These are phyloP conservation scores for Vitellaria paradoxa DNA, from an alignment of 179 eudicot species.

Conservation along the genomic window DNA sequence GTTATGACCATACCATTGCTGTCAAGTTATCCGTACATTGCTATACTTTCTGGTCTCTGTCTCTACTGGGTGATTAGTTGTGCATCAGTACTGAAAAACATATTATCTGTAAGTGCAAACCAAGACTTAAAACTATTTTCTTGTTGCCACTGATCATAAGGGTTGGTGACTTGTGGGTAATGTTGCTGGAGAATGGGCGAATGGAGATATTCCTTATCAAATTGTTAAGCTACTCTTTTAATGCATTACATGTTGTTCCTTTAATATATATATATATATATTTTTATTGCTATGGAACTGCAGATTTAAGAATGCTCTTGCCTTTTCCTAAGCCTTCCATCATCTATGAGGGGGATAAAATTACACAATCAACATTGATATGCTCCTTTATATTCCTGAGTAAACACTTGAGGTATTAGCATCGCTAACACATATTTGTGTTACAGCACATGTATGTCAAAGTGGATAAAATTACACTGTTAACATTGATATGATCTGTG, in stretches of 20 bases:
- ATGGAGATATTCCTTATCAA: neutral
- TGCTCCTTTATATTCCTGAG: neutral
- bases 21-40: conserved; percentile 52
- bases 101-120: conserved; percentile 48
- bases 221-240: neutral
- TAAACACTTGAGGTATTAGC: neutral
- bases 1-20: conserved; percentile 46
- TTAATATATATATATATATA: neutral
- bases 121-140: conserved; percentile 1
- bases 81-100: conserved; percentile 52
- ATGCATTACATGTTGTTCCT: neutral
- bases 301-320: neutral
- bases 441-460: too few species aligned
- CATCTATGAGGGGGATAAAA: neutral
- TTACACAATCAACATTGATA: neutral
- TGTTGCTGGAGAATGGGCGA: neutral
- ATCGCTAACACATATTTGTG: neutral
- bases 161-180: neutral
- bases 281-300: neutral
- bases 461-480: too few species aligned
- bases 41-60: conserved; percentile 38
- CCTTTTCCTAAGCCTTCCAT: neutral
- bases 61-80: conserved; percentile 39
- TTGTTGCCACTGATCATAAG: neutral
- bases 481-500: too few species aligned